Base-by-base conservation (phyloP, 148 eudicot genomes). In the Vaccinium myrtillus region DNA sequence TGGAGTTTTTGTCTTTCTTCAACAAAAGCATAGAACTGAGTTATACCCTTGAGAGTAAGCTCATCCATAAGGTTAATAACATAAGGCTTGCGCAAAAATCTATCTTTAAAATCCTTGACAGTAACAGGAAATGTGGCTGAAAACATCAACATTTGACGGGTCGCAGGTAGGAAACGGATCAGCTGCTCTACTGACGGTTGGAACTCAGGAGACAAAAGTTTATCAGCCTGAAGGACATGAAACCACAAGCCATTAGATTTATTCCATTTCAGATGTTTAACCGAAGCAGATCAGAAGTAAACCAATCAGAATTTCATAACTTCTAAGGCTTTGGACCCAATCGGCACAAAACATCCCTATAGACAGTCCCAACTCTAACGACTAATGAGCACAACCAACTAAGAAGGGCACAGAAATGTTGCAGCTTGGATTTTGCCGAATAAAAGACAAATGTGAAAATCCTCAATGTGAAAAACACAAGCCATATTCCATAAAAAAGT, bases 1-100 rank as follows among this genome's bases (percentile, higher is more conserved):
- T 94, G 98, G 86, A 94, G 91, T 87, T 94, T 94, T 88, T 94
- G 96, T 77, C 98, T 90, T 89, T 94, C 98, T 91, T 94, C 98
- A 83, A 94, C 98, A 87, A 95, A 95, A 82, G 96, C 98, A 88
- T 95, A 95, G 85, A 27, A 95, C 70, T 95, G 96, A 50, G 98
- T 95, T 85, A 95, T 92, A 85, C 98, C 98, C 90, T 94, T 94
- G 10, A 94, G 90, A 46, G 98, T 94, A 84, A 94, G 98, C 88
- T 94, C 98, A 83, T 93, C 98, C 98, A 95, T 93, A 65, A 95
- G 96, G 85, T 95, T 95, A 73, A 95, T 95, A 58, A 93, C 87
- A 56, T 95, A 95, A 15, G 98, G 94, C 87, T 92, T 95, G 61
- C 78, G 89, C 87, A 95, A 85, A 82, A 87, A 95, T 89, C 92